A percentile compares a stretch with the other conserved stretches of the same genome.
These are phyloP conservation scores for Scytalidium sp. DNA, from an alignment of 2,329 filamentous ascomycete genomes.

Conservation along the genomic window DNA sequence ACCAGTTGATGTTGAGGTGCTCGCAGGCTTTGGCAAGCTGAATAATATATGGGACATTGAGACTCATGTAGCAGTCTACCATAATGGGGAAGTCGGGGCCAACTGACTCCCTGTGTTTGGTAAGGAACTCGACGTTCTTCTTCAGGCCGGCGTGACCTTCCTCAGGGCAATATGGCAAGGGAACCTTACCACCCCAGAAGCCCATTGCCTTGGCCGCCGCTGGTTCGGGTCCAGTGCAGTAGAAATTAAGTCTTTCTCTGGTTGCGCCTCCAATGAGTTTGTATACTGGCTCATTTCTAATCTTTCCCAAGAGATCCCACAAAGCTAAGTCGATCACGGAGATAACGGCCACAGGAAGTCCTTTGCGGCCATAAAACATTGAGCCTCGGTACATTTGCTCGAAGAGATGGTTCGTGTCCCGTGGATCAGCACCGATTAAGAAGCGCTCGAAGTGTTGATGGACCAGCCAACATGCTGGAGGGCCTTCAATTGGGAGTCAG, in stretches of 20 bases:
- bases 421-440: constrained; percentile 81
- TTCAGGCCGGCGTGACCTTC: constrained; percentile 78
- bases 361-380: constrained; percentile 96
- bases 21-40: constrained; percentile 82
- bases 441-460: constrained; percentile 93
- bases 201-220: constrained; percentile 78
- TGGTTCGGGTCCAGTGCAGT: constrained; percentile 90
- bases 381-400: constrained; percentile 96
- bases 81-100: constrained; percentile 90
- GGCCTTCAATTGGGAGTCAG: too few relatives aligned
- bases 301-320: constrained; percentile 90
- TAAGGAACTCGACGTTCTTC: constrained; percentile 88
- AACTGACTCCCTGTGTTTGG: constrained; percentile 78
- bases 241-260: constrained; percentile 79
- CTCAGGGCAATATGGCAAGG: constrained; percentile 84
- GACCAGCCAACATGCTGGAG: constrained; percentile 90
- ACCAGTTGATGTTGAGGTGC: constrained; percentile 91
- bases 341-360: constrained; percentile 84
- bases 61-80: constrained; percentile 96
- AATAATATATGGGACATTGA: constrained; percentile 91
- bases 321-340: constrained; percentile 91
- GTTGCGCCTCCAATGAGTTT: constrained; percentile 92
- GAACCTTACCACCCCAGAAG: constrained; percentile 88
- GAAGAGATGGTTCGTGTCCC: constrained; percentile 88
- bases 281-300: constrained; percentile 90